Base-by-base conservation (phyloP, 2,329 filamentous ascomycete species). In the Daldinia sp. region DNA sequence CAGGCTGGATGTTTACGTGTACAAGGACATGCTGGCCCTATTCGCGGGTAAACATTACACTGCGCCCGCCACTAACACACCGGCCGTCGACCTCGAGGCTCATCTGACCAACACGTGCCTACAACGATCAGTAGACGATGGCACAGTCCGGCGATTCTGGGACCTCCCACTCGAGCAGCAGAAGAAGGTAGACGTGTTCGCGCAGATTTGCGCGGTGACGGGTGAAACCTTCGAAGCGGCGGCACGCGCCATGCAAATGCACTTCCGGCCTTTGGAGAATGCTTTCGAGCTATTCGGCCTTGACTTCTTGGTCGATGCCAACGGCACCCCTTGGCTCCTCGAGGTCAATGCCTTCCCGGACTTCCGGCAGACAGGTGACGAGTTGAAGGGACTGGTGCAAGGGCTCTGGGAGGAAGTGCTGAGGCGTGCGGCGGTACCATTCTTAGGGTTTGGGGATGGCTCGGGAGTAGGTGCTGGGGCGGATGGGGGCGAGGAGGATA, bases 321-420 rank as follows among this genome's bases (percentile, higher is more conserved):
- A 75, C 7, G 89, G 87, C 0, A 82, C 73, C 3, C 85, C 87
- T 3, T 97, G 89, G 87, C 76, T 99, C 72, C 80, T 99, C 58
- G 95, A 99, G 80, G 86, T 96, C 29, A 99, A 99, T 80, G 92
- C 94, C 0, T 99, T 96, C 78, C 95, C 95, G 8, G 95, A 99
- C 79, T 98, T 98, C 74, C 88, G 86, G 73, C 94, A 98, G 85
- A 97, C 93, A 13, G 95, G 95, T 0, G 83, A 84, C 6, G 89
- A 91, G 58, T 77, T 96, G 67, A 87, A 84, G 73, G 85, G 80
- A 0, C 77, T 98, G 37, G 89, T 99, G 21, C 85, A 82, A 17
- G 90, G 88, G 6, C 82, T 99, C 68, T 95, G 96, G 83, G 83
- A 87, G 71, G 90, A 87, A 9, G 89, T 92, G 19, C 82, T 97